Base-by-base conservation (phyloP, 2,329 filamentous ascomycete species). In the Zymoseptoria passerinii region DNA sequence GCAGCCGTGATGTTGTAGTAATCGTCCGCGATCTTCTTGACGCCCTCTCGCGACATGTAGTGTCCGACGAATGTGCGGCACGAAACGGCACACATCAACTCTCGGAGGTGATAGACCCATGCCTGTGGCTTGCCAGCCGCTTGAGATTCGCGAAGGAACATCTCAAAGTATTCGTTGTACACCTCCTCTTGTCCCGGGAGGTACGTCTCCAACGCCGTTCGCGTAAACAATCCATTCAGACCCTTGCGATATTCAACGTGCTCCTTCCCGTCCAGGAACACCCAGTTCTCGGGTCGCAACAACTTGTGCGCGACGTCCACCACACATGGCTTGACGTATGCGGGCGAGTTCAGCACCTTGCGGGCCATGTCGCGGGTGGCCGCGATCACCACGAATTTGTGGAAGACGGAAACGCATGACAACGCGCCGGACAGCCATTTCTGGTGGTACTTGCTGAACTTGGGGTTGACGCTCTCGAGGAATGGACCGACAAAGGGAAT, bases 381-480 rank as follows among this genome's bases (percentile, higher is more conserved):
- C 35, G 92, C 92, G 72, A 99, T 96, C 58, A 99, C 91, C 64
- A 97, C 94, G 74, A 99, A 99, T 90, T 97, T 99, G 84, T 99
- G 94, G 80, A 99, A 99, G 69, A 99, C 91, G 2, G 92, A 96
- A 62, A 99, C 94, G 72, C 94, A 99, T 80, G 92, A 96, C 67
- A 99, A 80, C 52, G 89, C 87, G 52, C 89, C 94, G 71, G 90
- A 95, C 68, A 82, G 75, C 94, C 94, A 99, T 81, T 97, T 96
- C 61, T 82, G 86, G 73, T 92, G 83, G 78, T 99, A 99, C 70
- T 92, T 84, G 61, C 87, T 85, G 73, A 96, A 97, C 70, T 92
- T 90, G 58, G 94, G 94, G 74, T 95, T 86, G 68, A 97, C 80
- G 28, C 91, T 96, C 71, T 96, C 80, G 58, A 97, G 81, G 75